Evolutionary conservation across 495 filamentous ascomycete genomes (phyloP), one percentile per base, ranked within the genome.

Genomic region (Parathielavia hyrcaniae): DNA sequence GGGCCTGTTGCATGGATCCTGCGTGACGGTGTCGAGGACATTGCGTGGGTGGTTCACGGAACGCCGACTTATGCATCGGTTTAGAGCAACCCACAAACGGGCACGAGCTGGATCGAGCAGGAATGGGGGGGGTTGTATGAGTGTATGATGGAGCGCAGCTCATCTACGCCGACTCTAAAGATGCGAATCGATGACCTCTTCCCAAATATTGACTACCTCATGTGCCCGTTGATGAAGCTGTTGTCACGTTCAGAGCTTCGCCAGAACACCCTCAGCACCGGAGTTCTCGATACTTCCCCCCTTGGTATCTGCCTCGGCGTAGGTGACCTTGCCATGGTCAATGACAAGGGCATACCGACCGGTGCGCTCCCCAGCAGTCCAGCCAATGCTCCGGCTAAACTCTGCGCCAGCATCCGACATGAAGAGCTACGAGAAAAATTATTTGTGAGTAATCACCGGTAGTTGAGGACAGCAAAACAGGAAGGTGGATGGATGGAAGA

Each of bases 261-360:
- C 79, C 60, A 89, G 72, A 48, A 91, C 82, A 38, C 82, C 81
- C 60, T 92, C 88, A 55, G 86, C 89, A 45, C 87, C 82, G 12
- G 86, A 88, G 46, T 86, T 83, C 53, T 80, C 83, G 56, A 79
- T 85, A 53, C 86, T 81, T 69, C 89, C 83, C 66, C 83, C 81
- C 8, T 76, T 79, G 53, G 80, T 79, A 75, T 92, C 87, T 69
- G 85, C 84, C 74, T 89, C 89, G 50, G 91, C 89, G 74, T 96
- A 96, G 65, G 74, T 79, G 65, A 97, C 80, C 78, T 88, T 95
- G 66, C 91, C 91, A 75, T 95, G 82, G 74, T 97, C 91, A 64
- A 97, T 77, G 59, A 95, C 71, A 72, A 97, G 80, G 61, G 87
- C 92, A 71, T 89, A 97, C 51, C 92, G 79, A 57, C 81, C 81